Base-by-base conservation (phyloP, 2,329 filamentous ascomycete species). In the Chalaropsis thielavioides region DNA sequence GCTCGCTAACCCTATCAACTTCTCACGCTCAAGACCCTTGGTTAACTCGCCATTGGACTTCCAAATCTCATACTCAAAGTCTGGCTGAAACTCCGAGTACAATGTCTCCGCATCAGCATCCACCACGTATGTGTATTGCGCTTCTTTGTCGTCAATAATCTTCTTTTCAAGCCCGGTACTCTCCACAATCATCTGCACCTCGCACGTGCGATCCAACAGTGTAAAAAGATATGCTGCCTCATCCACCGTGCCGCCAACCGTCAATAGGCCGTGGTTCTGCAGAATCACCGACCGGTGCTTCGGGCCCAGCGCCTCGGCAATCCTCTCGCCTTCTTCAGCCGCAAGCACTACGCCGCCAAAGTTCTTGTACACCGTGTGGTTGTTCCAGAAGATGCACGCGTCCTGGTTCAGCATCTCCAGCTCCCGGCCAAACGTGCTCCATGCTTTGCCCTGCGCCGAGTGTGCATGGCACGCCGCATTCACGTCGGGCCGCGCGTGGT, bases 171-270 rank as follows among this genome's bases (percentile, higher is more conserved):
- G 54, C 0, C 71, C 68, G 0, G 72, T 63, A 10, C 69, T 70
- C 46, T 74, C 74, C 0, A 72, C 73, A 62, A 73, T 62, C 7
- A 75, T 66, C 68, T 75, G 74, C 3, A 73, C 70, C 62, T 74
- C 70, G 49, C 74, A 75, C 1, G 70, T 71, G 64, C 72, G 68
- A 59, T 75, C 73, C 69, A 74, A 58, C 54, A n/a, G 54, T 11
- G 79, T 81, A 70, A 86, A 87, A 13, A 87, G 71, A 69, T 83
- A 87, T 0, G 83, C 83, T 0, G 85, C 85, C 72, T 88, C 85
- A 66, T 88, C 85, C 0, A 88, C 84, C 0, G 84, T 88, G 0
- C 71, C 72, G 0, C 85, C 85, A 0, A 84, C 82, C 0, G 83
- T 87, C 54, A 88, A 71, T 13, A 88, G 71, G 0, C 85, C 85